Conservation (phyloP, 306 rosid species). For the Corylus avellana region DNA sequence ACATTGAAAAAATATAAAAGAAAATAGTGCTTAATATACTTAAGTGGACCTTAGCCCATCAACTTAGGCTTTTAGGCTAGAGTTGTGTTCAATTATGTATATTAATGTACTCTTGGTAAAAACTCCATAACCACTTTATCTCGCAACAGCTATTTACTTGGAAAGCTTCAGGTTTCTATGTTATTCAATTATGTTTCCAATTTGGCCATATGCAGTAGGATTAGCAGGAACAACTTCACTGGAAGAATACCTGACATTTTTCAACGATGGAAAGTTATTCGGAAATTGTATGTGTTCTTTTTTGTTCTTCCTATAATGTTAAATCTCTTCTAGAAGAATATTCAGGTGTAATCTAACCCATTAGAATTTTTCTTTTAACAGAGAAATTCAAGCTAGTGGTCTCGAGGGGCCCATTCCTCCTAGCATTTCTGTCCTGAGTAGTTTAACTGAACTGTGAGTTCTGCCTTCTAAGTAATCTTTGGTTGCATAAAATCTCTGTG, state of each 20-base stretch:
- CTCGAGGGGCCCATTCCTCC: constrained; percentile 33
- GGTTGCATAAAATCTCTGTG: background rate
- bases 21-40: no score
- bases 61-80: no score
- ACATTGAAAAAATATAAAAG: no score
- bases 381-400: constrained; percentile 41
- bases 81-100: no score
- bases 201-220: constrained; percentile 15
- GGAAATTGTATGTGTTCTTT: constrained; percentile 1
- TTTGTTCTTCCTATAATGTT: background rate
- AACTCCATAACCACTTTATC: no score
- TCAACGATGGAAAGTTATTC: constrained; percentile 16
- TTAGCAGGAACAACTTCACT: constrained; percentile 40
- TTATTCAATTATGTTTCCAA: background rate
- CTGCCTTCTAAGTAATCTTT: background rate
- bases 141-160: background rate
- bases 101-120: no score
- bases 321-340: background rate
- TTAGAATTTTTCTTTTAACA: background rate
- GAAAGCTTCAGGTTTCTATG: background rate
- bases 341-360: background rate
- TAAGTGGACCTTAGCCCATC: no score
- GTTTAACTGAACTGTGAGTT: constrained; percentile 31
- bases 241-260: constrained; percentile 37
- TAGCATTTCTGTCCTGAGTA: constrained; percentile 23